Base-by-base conservation (phyloP, 2,329 filamentous ascomycete genomes). In the Botrytis hyacinthi region DNA sequence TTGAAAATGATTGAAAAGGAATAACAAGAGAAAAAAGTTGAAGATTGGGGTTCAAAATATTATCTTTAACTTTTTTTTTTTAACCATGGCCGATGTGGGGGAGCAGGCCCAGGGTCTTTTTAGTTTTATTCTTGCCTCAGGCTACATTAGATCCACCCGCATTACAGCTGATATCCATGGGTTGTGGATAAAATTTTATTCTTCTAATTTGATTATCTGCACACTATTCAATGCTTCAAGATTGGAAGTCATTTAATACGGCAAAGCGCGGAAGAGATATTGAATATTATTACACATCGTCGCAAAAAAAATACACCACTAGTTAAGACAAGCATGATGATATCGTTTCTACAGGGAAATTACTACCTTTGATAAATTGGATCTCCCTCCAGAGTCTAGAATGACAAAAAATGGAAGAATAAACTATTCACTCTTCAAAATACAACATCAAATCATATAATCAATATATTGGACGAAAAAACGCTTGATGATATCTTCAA, bases 401-500 rank as follows among this genome's bases (percentile, higher is more conserved):
- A n/a, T 26, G 48, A n/a, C 26, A 12, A n/a, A 18, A n/a, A 29
- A 29, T 54, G 1, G 51, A 29, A 54, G 5, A 54, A 16, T 29
- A 29, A 54, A 29, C 7, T 3, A 54, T 29, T 29, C 51, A 54
- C 51, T 54, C 51, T 12, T 54, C n/a, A 54, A 54, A n/a, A n/a
- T 51, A 14, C n/a, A 54, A 4, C n/a, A 54, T 29, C n/a, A 29
- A 54, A 18, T 54, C 1, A 18, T 16, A 54, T 8, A 29, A 29
- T 16, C 26, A 29, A 54, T 54, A 16, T 29, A 1, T 16, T 29
- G 51, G n/a, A 16, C 6, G 0, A 54, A 3, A 54, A 29, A 16
- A 7, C 0, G n/a, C 12, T 1, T 7, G 6, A 8, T 8, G 12
- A 3, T 3, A 1, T 54, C 5, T 16, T 8, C 51, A 29, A 8